A percentile compares a stretch with the other conserved stretches of the same genome.
These are phyloP conservation scores for Azolla pinnata DNA, from an alignment of 75 land plant genomes.

Conservation along the genomic window DNA sequence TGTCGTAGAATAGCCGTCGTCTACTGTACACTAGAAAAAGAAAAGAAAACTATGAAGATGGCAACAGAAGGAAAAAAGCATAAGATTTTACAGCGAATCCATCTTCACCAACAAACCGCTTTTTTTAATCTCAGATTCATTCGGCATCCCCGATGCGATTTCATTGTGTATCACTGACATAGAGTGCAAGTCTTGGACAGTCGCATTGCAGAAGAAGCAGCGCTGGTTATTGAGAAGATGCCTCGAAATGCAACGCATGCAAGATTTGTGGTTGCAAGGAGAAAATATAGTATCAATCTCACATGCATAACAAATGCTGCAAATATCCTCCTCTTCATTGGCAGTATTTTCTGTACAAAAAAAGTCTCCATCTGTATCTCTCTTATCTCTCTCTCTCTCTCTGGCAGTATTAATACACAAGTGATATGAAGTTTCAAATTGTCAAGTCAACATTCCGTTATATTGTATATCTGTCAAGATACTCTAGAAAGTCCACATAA, in stretches of 20 bases:
- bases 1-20: too few species aligned
- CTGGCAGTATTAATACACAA: background rate
- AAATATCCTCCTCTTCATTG: slow-evolving; percentile 35
- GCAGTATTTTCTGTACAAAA: slow-evolving; percentile 3
- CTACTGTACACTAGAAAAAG: too few species aligned
- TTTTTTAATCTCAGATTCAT: slow-evolving; percentile 3
- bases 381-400: slow-evolving; percentile 8
- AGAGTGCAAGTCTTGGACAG: slow-evolving; percentile 37
- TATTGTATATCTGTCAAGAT: too few species aligned
- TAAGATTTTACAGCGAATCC: slow-evolving; percentile 3
- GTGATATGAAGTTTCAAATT: background rate
- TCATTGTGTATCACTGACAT: slow-evolving; percentile 15
- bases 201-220: slow-evolving; percentile 88
- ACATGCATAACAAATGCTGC: slow-evolving; percentile 83
- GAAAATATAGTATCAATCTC: slow-evolving; percentile 58
- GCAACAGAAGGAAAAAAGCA: too few species aligned
- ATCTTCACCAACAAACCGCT: slow-evolving; percentile 11
- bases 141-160: background rate
- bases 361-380: slow-evolving; percentile 3
- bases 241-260: slow-evolving; percentile 73
- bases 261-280: slow-evolving; percentile 79
- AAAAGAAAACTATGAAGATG: too few species aligned
- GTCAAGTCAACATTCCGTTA: background rate
- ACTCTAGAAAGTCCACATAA: too few species aligned
- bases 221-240: slow-evolving; percentile 86